These are phyloP conservation scores for Ambrosia hybrid DNA, from an alignment of 140 eudicot genomes.

Conservation along the genomic window DNA sequence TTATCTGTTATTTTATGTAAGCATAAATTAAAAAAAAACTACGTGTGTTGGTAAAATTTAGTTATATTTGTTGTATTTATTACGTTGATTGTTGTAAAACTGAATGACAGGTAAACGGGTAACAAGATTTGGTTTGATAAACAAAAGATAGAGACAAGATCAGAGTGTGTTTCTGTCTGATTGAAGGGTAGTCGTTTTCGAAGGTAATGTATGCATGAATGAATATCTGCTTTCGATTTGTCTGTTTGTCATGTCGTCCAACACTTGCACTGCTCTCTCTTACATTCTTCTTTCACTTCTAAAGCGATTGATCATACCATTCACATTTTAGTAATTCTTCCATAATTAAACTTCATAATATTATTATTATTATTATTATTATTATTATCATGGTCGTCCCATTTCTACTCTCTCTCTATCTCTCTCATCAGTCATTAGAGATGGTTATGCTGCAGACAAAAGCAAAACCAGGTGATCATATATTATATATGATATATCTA, in stretches of 20 bases:
- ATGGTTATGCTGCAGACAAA: conserved; percentile 37
- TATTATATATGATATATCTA: no score
- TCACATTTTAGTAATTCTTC: conserved; percentile 9
- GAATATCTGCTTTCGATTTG: conserved; percentile 29
- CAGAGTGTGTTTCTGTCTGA: neutral
- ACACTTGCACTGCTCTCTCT: conserved; percentile 33
- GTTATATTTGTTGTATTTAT: neutral
- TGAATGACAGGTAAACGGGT: conserved; percentile 7
- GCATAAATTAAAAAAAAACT: neutral
- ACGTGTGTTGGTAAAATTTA: conserved; percentile 18
- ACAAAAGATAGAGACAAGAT: neutral
- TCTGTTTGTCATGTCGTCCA: conserved; percentile 30
- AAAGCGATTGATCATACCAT: conserved; percentile 38
- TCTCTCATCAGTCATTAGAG: conserved; percentile 27
- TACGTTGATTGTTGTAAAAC: neutral
- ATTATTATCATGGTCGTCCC: conserved; percentile 5
- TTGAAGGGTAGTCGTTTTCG: conserved; percentile 1
- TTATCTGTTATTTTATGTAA: no score
- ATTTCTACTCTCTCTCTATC: neutral
- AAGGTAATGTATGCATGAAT: conserved; percentile 20
- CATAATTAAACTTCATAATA: neutral
- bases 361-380: no score
- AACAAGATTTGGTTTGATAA: no score
- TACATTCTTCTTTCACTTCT: conserved; percentile 24
- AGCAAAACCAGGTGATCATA: conserved; percentile 24